Percentiles rank a stretch among this genome's conserved stretches.
Evolutionary conservation across 331 rosid genomes (phyloP).

Genomic region (Prunus yedoensis): DNA sequence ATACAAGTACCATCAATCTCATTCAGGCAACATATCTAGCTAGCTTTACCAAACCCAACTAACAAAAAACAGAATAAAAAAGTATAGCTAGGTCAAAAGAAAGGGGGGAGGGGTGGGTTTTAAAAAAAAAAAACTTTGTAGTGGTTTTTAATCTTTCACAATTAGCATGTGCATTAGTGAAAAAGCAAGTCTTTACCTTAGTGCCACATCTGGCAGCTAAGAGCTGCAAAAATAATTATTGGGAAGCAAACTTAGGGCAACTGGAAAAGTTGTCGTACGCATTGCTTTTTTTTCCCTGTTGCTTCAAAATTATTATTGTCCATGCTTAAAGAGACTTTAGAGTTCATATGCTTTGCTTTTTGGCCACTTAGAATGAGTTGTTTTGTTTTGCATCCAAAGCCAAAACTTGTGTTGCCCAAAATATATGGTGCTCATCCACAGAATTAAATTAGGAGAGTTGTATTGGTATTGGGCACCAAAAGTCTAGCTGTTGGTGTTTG

Average conservation of each 20-base stretch:
- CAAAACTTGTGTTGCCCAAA: conserved; percentile 19
- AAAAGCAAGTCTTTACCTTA: neutral
- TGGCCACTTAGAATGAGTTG: conserved; percentile 18
- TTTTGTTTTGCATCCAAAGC: conserved; percentile 20
- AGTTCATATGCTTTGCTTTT: conserved; percentile 31
- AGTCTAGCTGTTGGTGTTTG: conserved; percentile 26
- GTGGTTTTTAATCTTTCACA: neutral
- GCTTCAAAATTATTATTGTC: conserved; percentile 15
- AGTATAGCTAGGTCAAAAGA: neutral
- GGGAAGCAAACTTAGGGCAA: conserved; percentile 11
- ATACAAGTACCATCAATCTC: conserved; percentile 6
- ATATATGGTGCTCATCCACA: conserved; percentile 15
- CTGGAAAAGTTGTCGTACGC: conserved; percentile 2
- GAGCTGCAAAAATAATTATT: neutral
- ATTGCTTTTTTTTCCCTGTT: conserved; percentile 9
- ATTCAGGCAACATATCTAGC: too few relatives aligned
- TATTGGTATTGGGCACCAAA: neutral
- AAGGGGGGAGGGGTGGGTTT: neutral
- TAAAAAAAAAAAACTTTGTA: neutral
- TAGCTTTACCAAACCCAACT: too few relatives aligned
- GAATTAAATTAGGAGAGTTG: neutral
- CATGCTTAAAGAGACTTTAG: conserved; percentile 28
- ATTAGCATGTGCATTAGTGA: neutral
- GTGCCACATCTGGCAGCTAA: neutral
- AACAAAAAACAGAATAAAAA: too few relatives aligned